Percentiles rank a stretch among this genome's conserved stretches.
phyloP scores from a whole-genome alignment of 2,329 filamentous ascomycete genomes.

The Diaporthe vexans region DNA sequence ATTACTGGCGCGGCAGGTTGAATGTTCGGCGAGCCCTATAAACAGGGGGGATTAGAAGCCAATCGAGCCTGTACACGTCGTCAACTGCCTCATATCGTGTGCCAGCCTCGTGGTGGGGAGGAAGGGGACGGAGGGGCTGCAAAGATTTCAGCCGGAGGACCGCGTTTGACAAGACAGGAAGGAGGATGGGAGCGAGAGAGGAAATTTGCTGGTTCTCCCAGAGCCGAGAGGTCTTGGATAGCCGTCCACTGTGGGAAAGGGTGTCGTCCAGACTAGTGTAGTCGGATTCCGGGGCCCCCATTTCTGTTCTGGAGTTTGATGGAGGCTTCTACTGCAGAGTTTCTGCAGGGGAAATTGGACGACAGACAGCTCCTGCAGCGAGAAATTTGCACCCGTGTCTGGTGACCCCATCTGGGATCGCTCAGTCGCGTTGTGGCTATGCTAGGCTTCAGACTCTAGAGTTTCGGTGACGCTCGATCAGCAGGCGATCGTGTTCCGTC shows the following conservation, averaged over 20 bases:
- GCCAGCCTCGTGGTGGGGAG: slow-evolving; percentile 24
- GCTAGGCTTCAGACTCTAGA: slow-evolving; percentile 28
- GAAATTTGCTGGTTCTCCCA: slow-evolving; percentile 15
- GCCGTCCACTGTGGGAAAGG: slow-evolving; percentile 3
- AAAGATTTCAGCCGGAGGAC: slow-evolving; percentile 26
- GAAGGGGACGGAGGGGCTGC: slow-evolving; percentile 21
- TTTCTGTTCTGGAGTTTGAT: slow-evolving; percentile 34
- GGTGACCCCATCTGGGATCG: slow-evolving; percentile 19
- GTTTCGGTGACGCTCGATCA: slow-evolving; percentile 37
- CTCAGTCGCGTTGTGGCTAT: slow-evolving; percentile 19
- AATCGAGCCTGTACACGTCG: slow-evolving; percentile 35
- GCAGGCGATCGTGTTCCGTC: slow-evolving; percentile 30
- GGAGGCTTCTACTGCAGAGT: slow-evolving; percentile 42
- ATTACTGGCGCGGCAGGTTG: slow-evolving; percentile 5
- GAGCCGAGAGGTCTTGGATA: slow-evolving; percentile 27
- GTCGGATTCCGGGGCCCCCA: slow-evolving; percentile 25
- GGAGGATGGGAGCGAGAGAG: slow-evolving; percentile 12
- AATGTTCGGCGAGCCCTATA: neutral
- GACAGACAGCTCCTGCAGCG: slow-evolving; percentile 38
- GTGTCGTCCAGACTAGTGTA: slow-evolving; percentile 24
- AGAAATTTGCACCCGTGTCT: slow-evolving; percentile 34
- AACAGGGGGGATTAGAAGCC: slow-evolving; percentile 25
- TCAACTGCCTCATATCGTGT: slow-evolving; percentile 17
- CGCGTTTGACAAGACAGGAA: slow-evolving; percentile 33
- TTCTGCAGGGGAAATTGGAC: slow-evolving; percentile 42